Evolutionary conservation across 2,329 filamentous ascomycete species (phyloP), one percentile per base, ranked within the genome.

Genomic region (Cyphellophora attinorum): DNA sequence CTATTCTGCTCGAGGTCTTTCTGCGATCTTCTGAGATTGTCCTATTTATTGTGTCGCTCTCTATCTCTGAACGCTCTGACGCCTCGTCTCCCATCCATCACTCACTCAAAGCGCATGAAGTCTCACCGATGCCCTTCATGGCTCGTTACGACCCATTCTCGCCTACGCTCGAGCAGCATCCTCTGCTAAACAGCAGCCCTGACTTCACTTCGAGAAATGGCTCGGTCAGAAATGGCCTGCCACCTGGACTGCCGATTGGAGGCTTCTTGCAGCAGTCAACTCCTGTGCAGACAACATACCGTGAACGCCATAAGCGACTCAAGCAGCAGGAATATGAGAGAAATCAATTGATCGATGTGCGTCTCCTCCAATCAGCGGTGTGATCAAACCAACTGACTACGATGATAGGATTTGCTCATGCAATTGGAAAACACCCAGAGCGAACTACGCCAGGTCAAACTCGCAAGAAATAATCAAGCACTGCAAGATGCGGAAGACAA

Each of bases 281-380:
- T 14, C 15, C n/a, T n/a, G n/a, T n/a, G 5, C 29, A 35, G 16
- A 17, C 33, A 13, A 39, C 40, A 13, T 49, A 48, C 37, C 41
- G 46, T 23, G 46, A 64, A 40, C 61, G 63, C 46, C 66, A 62
- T 53, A 58, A 61, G 40, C 55, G 61, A 39, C 42, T 68, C 35
- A 57, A 57, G 35, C 48, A 54, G 17, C 48, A 64, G 38, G 65
- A 68, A 42, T 54, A 65, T 30, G 57, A 57, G 35, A 68, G 66
- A 45, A 62, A 67, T 48, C 55, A 56, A 33, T 52, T 68, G 29
- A 67, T 68, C 40, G 61, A 67, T 53, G 65, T 68, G 55, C 33
- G 17, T 19, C 10, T 13, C 25, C 16, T 27, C 21, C 11, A 13
- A 18, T 27, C 19, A 14, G 3, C 30, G 12, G 17, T n/a, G n/a